Evolutionary conservation across 176 grass and related monocot species (phyloP), one percentile per base, ranked within the genome.

Genomic region (Triticum timopheevii): DNA sequence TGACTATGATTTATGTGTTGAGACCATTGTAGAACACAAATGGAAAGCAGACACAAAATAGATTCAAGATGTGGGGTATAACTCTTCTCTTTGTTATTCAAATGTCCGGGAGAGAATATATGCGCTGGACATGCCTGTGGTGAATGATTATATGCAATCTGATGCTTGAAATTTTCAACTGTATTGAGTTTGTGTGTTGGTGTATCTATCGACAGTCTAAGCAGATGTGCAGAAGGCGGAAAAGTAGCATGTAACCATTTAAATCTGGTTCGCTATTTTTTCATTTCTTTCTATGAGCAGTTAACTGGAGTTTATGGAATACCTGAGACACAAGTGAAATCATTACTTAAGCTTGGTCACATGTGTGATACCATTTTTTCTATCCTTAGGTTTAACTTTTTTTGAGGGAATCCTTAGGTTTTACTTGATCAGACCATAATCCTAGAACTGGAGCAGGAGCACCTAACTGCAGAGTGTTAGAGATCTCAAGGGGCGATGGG

Each of bases 291-390:
- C 35, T 88, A 22, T 80, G 35, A 34, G 56, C 11, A 88, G 61
- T 73, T 97, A 84, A 95, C 89, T 71, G 75, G 90, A 27, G 89
- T 39, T 52, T 87, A 91, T 40, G 92, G 84, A 80, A 88, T 95
- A 93, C 80, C 90, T 10, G 92, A 91, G 79, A 94, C 92, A 59
- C 90, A 95, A 33, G 87, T 97, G 8, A 93, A 92, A 56, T 97
- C 61, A 93, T 95, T 83, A 86, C 83, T 84, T 93, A 97, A 81
- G 95, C 93, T 62, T 97, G 95, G 91, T 92, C 73, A 68, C 95
- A 97, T 89, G 92, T 95, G 15, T 59, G 69, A 16, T 64, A 59
- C 19, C 54, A 58, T 58, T 58, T 19, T 59, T 22, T 9, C 40
- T 44, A 20, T 56, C 52, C 16, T 20, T 56, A 56, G 52, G 17